Evolutionary conservation across 2,329 filamentous ascomycete genomes (phyloP), one percentile per base, ranked within the genome.

Genomic region (Botrytis byssoidea): DNA sequence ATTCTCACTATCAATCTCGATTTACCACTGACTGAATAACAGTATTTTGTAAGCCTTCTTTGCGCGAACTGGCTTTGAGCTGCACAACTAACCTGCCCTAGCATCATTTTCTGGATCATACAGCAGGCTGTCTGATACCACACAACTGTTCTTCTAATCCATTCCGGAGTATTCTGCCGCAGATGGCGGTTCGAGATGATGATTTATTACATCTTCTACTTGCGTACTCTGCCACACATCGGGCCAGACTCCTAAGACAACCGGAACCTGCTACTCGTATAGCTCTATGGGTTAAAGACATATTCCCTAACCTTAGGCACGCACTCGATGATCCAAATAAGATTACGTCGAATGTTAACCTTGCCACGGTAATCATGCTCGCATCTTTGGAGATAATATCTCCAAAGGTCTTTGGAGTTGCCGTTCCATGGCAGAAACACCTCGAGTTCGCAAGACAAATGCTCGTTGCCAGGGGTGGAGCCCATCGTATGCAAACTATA

Each of bases 341-440:
- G 75, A 88, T 89, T 59, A 89, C 94, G 18, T 91, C 92, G 0
- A 90, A 94, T 77, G 88, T 89, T 25, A 93, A 92, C 72, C 85
- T 97, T 4, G 93, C 93, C 0, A 93, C 93, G 0, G 92, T 93
- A 12, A 94, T 97, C 75, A 94, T 96, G 92, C 87, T 97, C 64
- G 89, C 93, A 0, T 95, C 93, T 1, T 85, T 96, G 32, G 93
- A 96, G 79, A 95, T 96, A 73, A 91, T 96, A 68, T 94, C 92
- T 0, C 93, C 93, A 0, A 91, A 91, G 73, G 92, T 92, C 0
- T 95, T 96, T 79, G 93, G 92, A 71, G 90, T 93, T n/a, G 86
- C 89, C 0, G 92, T 95, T 71, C 88, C 92, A 1, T 97, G 93
- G 93, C 92, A 94, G 80, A 88, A 88, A 70, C 93, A 97, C 81